phyloP scores from a whole-genome alignment of 2,329 filamentous ascomycete species.

The Magnaporthales sp. region DNA sequence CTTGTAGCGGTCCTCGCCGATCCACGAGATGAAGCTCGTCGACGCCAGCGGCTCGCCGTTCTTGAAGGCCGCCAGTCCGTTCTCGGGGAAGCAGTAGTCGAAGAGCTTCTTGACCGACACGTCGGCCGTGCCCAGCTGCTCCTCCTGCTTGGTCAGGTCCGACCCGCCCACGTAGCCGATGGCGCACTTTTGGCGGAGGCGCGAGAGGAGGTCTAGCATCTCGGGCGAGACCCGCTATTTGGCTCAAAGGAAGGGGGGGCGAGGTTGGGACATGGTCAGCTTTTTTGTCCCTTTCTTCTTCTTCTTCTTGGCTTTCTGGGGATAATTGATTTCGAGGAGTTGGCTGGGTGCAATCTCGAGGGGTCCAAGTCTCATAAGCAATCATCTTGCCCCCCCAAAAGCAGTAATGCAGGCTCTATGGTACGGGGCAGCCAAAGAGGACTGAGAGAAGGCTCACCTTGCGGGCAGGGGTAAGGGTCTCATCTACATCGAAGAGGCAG shows the following conservation, averaged over 20 bases:
- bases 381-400: not conserved
- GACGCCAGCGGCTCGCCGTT: constrained; percentile 66
- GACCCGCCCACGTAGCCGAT: constrained; percentile 92
- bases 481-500: constrained; percentile 93
- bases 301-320: not conserved
- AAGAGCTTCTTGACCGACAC: constrained; percentile 74
- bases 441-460: constrained; percentile 42
- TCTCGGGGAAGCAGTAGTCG: constrained; percentile 97
- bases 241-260: too few relatives aligned
- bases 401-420: not conserved
- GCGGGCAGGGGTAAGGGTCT: constrained; percentile 77
- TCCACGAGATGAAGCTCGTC: constrained; percentile 83
- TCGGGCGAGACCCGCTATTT: constrained; percentile 54
- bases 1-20: constrained; percentile 80
- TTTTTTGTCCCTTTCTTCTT: not conserved
- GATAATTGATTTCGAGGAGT: not conserved
- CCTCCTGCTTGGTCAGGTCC: constrained; percentile 88
- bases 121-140: constrained; percentile 70
- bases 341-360: not conserved
- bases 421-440: not conserved
- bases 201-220: constrained; percentile 72
- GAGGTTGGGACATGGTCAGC: not conserved
- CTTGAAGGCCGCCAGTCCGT: constrained; percentile 87
- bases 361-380: not conserved
- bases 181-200: constrained; percentile 77